phyloP scores from a whole-genome alignment of 495 filamentous ascomycete genomes.

The Aspergillus cavernicola region DNA sequence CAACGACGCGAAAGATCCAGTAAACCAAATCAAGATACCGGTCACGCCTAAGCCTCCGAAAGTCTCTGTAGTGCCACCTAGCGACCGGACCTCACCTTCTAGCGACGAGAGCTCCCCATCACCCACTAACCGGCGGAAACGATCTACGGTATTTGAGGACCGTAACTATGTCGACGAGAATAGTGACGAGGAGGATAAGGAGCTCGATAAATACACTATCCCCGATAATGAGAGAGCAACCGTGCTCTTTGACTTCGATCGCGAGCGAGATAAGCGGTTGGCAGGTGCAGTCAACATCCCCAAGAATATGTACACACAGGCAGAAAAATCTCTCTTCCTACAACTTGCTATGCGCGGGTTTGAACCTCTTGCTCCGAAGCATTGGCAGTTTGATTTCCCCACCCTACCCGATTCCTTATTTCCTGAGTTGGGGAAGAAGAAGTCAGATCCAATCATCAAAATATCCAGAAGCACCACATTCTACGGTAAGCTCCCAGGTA shows the following conservation, averaged over 20 bases:
- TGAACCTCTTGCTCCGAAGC: constrained; percentile 52
- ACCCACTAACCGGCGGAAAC: not conserved
- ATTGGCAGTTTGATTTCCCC: constrained; percentile 58
- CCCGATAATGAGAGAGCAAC: constrained; percentile 19
- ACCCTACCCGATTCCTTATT: constrained; percentile 60
- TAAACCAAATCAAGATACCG: too few relatives aligned
- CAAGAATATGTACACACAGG: constrained; percentile 36
- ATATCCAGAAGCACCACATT: constrained; percentile 30
- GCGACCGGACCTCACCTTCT: not conserved
- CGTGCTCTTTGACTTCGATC: constrained; percentile 26
- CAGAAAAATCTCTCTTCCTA: constrained; percentile 53
- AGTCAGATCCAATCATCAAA: constrained; percentile 45
- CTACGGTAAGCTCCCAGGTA: constrained; percentile 26
- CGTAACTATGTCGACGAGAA: not conserved
- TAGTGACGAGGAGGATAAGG: not conserved
- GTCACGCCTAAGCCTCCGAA: not conserved
- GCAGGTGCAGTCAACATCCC: constrained; percentile 26
- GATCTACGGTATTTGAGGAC: not conserved
- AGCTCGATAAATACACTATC: constrained; percentile 11
- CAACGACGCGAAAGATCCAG: not conserved
- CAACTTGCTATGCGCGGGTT: constrained; percentile 55
- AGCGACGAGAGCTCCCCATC: not conserved
- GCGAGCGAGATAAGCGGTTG: constrained; percentile 29
- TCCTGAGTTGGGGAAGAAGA: constrained; percentile 27
- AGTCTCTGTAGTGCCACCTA: too few relatives aligned